Evolutionary conservation across 805 yeast genomes (phyloP).

Genomic region (Peterozyma toletana): DNA sequence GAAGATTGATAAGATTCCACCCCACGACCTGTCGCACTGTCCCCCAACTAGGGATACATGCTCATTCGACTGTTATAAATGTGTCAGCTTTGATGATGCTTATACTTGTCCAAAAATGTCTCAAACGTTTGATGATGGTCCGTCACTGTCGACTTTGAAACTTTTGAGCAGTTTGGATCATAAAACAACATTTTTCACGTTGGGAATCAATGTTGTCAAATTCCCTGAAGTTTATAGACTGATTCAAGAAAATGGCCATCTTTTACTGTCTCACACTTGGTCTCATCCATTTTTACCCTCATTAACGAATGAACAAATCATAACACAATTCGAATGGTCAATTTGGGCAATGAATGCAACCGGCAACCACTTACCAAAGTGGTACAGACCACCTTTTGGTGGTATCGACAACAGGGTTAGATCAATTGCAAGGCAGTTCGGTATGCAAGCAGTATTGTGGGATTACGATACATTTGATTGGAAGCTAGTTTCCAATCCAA

Average conservation of each 20-base stretch:
- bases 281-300: constrained; percentile 80
- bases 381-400: constrained; percentile 97
- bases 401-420: constrained; percentile 87
- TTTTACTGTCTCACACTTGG: constrained; percentile 90
- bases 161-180: constrained; percentile 45
- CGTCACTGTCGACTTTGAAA: constrained; percentile 61
- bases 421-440: constrained; percentile 72
- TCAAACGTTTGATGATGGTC: constrained; percentile 96
- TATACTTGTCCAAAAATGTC: constrained; percentile 66
- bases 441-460: constrained; percentile 87
- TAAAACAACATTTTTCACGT: constrained; percentile 74
- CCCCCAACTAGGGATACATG: constrained; percentile 46
- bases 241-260: constrained; percentile 58
- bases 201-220: constrained; percentile 75
- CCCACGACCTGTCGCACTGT: constrained; percentile 56
- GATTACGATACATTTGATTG: constrained; percentile 89
- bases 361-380: constrained; percentile 76
- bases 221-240: constrained; percentile 66
- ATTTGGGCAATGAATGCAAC: constrained; percentile 98
- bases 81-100: constrained; percentile 71
- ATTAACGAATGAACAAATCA: constrained; percentile 69
- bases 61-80: constrained; percentile 81
- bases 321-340: constrained; percentile 91
- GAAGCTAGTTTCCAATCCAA: constrained; percentile 51
- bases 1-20: constrained; percentile 38